Evolutionary conservation across 139 green algal genomes (phyloP).

Genomic region (Desmodesmus armatus): DNA sequence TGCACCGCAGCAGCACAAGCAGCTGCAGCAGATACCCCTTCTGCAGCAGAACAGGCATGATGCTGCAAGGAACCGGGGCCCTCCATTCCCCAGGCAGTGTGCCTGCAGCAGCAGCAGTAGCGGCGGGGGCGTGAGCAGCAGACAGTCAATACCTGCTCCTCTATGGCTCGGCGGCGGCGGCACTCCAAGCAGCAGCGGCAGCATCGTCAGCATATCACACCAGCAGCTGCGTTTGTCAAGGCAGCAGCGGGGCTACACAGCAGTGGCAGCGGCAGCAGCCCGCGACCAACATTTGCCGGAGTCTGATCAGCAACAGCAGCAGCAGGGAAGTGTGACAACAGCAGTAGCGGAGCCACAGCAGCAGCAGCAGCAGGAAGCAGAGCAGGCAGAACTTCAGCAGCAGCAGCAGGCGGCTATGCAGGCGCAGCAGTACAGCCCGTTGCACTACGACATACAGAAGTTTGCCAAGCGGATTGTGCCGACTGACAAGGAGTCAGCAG

Average conservation of each 20-base stretch:
- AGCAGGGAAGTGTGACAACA: neutral
- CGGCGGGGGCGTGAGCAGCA: too few relatives aligned
- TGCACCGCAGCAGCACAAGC: too few relatives aligned
- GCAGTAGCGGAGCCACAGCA: slow-evolving; percentile 14
- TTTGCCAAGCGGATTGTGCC: slow-evolving; percentile 31
- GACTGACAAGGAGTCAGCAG: slow-evolving; percentile 20
- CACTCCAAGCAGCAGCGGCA: neutral
- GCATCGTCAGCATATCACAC: neutral
- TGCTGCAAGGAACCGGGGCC: too few relatives aligned
- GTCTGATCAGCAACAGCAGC: neutral
- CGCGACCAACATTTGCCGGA: too few relatives aligned
- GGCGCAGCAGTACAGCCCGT: slow-evolving; percentile 35
- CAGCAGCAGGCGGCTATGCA: neutral
- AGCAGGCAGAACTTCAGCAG: neutral
- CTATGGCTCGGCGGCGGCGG: too few relatives aligned
- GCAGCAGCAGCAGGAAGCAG: neutral
- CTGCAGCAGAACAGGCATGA: too few relatives aligned
- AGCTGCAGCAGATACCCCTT: too few relatives aligned
- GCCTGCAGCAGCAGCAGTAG: too few relatives aligned
- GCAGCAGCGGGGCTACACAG: too few relatives aligned
- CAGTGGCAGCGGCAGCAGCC: neutral
- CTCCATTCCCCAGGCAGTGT: too few relatives aligned
- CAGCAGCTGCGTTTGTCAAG: too few relatives aligned
- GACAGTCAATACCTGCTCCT: too few relatives aligned
- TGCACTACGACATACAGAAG: slow-evolving; percentile 41